phyloP scores from a whole-genome alignment of 163 green algal genomes.

The Trebouxiophyceae sp. region DNA sequence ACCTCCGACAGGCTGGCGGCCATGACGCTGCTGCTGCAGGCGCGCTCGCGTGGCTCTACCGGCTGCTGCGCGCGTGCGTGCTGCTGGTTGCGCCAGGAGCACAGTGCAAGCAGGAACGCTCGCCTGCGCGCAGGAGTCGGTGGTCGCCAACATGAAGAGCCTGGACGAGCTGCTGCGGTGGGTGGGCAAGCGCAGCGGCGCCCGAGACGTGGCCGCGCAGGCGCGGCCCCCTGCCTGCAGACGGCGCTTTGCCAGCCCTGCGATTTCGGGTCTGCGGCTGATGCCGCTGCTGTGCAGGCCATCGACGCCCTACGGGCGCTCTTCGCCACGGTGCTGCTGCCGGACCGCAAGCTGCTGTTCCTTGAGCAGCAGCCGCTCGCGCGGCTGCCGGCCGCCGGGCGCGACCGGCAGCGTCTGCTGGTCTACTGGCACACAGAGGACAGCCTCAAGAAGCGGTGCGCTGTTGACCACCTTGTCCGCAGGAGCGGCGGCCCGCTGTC shows the following conservation, averaged over 20 bases:
- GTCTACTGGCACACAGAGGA: conserved; percentile 80
- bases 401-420: conserved; percentile 48
- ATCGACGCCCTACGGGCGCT: conserved; percentile 67
- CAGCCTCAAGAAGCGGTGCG: conserved; percentile 57
- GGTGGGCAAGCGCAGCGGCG: conserved; percentile 61
- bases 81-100: too few species aligned
- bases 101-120: too few species aligned
- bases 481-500: too few species aligned
- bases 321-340: conserved; percentile 68
- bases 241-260: background rate
- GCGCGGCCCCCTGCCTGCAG: background rate
- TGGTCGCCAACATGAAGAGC: conserved; percentile 58
- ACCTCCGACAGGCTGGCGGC: conserved; percentile 83
- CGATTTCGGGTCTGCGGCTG: background rate
- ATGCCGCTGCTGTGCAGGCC: conserved; percentile 7
- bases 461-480: too few species aligned
- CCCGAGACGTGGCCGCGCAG: conserved; percentile 56
- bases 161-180: conserved; percentile 77
- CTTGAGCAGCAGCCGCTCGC: conserved; percentile 81
- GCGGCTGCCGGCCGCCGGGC: conserved; percentile 24
- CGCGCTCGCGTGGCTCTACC: conserved; percentile 5
- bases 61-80: background rate
- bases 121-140: conserved; percentile 60
- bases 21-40: conserved; percentile 71
- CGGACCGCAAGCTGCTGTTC: conserved; percentile 76